Conservation (phyloP, 768 basidiomycete genomes). For the Rhizopogon rudus region DNA sequence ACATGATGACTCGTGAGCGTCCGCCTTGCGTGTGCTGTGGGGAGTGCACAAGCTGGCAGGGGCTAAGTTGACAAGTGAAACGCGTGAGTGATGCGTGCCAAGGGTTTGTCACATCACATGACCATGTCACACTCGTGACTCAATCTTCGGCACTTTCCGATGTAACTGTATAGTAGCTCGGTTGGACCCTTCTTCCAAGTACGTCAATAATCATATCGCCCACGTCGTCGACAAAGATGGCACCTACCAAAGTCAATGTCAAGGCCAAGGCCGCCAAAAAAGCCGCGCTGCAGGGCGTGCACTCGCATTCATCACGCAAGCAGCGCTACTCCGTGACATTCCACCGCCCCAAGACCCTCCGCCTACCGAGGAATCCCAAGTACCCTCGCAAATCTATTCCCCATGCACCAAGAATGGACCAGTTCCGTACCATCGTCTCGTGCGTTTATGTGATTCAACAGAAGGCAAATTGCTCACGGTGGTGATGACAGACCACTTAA, state of each 20-base stretch:
- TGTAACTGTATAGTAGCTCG: background rate
- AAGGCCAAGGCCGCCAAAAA: constrained; percentile 97
- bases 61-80: too few relatives aligned
- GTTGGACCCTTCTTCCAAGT: too few relatives aligned
- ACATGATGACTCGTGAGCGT: constrained; percentile 38
- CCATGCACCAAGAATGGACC: constrained; percentile 93
- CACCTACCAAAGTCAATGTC: constrained; percentile 31
- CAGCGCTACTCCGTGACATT: constrained; percentile 83
- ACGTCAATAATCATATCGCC: too few relatives aligned
- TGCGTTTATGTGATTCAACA: constrained; percentile 34
- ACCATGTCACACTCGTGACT: background rate
- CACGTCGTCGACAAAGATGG: background rate
- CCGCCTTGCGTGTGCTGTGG: background rate
- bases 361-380: constrained; percentile 75
- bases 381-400: constrained; percentile 95
- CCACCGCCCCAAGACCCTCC: constrained; percentile 94
- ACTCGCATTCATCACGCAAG: constrained; percentile 75
- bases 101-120: background rate
- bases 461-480: background rate
- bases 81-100: background rate
- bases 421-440: constrained; percentile 92
- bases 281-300: constrained; percentile 86
- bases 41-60: too few relatives aligned
- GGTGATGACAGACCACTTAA: constrained; percentile 63
- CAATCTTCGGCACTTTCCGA: background rate